phyloP scores from a whole-genome alignment of 2,329 filamentous ascomycete species.

The Pochonia chlamydosporia region DNA sequence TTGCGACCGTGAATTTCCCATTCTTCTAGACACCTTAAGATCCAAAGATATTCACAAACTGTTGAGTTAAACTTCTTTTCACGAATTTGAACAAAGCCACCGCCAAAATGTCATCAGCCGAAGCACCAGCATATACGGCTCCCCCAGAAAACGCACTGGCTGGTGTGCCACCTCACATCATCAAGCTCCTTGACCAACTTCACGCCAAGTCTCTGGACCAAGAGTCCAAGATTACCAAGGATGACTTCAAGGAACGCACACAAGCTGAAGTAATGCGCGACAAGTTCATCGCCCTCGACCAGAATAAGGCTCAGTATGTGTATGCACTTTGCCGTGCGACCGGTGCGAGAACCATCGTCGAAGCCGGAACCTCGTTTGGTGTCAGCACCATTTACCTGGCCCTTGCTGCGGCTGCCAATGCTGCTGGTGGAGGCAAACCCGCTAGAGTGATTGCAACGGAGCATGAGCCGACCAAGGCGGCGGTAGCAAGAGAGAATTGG shows the following conservation, averaged over 20 bases:
- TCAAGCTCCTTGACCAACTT: slow-evolving; percentile 10
- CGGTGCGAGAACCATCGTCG: slow-evolving; percentile 48
- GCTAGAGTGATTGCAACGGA: slow-evolving; percentile 52
- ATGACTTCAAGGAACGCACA: slow-evolving; percentile 7
- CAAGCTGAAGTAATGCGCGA: slow-evolving; percentile 33
- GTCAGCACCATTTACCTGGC: slow-evolving; percentile 60
- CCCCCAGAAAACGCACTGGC: slow-evolving; percentile 6
- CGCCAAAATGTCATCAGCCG: neutral
- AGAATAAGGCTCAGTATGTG: slow-evolving; percentile 51
- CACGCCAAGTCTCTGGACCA: slow-evolving; percentile 11
- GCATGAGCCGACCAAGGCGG: slow-evolving; percentile 49
- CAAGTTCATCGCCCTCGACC: slow-evolving; percentile 55
- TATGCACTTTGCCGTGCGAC: slow-evolving; percentile 47
- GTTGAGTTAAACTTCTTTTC: no score
- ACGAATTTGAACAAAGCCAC: no score
- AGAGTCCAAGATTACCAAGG: slow-evolving; percentile 5
- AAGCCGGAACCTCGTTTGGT: slow-evolving; percentile 57
- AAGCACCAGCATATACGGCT: neutral
- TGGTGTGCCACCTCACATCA: slow-evolving; percentile 7
- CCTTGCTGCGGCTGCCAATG: slow-evolving; percentile 47
- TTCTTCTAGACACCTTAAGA: no score
- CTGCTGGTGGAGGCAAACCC: slow-evolving; percentile 13
- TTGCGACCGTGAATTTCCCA: no score
- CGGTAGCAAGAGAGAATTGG: slow-evolving; percentile 49
- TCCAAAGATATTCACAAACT: no score